Conservation (phyloP, 2,329 filamentous ascomycete species). For the Colletotrichum limetticola region DNA sequence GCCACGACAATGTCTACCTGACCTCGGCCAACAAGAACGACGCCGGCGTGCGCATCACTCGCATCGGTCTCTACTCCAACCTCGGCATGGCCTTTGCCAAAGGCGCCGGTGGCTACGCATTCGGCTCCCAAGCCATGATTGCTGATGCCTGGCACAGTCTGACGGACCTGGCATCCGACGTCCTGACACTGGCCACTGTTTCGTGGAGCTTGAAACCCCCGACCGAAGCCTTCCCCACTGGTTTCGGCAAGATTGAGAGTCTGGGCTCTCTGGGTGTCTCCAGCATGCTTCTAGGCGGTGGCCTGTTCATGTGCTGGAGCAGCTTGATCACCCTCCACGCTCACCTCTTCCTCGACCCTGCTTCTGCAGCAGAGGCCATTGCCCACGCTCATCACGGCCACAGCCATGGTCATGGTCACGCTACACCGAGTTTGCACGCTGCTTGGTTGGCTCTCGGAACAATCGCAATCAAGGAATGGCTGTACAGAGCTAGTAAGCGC, state of each 20-base stretch:
- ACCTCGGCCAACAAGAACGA: conserved; percentile 88
- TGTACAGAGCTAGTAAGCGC: conserved; percentile 93
- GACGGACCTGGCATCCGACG: conserved; percentile 93
- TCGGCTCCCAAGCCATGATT: conserved; percentile 93
- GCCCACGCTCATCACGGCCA: conserved; percentile 71
- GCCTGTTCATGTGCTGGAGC: conserved; percentile 90
- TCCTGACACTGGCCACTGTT: conserved; percentile 93
- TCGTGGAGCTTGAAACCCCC: conserved; percentile 92
- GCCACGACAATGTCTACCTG: conserved; percentile 87
- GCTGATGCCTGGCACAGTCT: conserved; percentile 96
- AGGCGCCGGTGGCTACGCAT: conserved; percentile 89
- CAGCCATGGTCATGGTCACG: conserved; percentile 69
- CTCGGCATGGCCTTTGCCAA: conserved; percentile 94
- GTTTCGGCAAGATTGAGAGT: conserved; percentile 98
- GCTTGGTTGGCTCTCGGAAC: conserved; percentile 94
- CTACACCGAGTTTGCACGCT: conserved; percentile 88
- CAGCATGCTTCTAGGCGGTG: conserved; percentile 87
- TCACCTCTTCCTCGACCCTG: conserved; percentile 76
- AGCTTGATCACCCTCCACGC: conserved; percentile 76
- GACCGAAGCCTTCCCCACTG: conserved; percentile 84
- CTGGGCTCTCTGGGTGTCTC: conserved; percentile 93
- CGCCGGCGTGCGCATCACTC: conserved; percentile 92
- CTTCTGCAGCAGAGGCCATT: conserved; percentile 62
- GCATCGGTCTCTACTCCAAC: conserved; percentile 89
- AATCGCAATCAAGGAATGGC: conserved; percentile 94